Evolutionary conservation across 1,139 yeast genomes (phyloP).

Genomic region (Sugiyamaella sp.): DNA sequence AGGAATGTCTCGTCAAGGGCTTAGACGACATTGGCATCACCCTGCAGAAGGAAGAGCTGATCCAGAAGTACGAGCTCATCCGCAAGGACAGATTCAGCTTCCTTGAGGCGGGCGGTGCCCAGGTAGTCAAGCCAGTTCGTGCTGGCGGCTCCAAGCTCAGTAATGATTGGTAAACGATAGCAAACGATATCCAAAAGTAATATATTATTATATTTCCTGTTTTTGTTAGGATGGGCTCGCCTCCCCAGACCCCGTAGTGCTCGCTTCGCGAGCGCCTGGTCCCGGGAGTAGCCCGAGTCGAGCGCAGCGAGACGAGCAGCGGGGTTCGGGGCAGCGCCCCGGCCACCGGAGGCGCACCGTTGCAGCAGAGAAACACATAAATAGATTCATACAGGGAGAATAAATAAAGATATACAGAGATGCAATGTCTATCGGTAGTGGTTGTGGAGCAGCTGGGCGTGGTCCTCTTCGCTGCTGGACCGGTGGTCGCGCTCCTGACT

Average conservation of each 20-base stretch:
- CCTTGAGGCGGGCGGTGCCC: conserved; percentile 53
- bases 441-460: background rate
- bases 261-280: no score
- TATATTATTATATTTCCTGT: background rate
- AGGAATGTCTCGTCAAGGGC: conserved; percentile 91
- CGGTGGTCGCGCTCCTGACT: background rate
- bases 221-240: no score
- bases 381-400: background rate
- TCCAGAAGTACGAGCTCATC: conserved; percentile 67
- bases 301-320: background rate
- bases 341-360: background rate
- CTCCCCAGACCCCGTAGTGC: no score
- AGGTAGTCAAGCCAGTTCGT: conserved; percentile 20
- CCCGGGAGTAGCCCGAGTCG: no score
- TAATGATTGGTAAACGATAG: conserved; percentile 21
- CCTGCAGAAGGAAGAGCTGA: conserved; percentile 80
- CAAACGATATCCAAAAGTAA: background rate
- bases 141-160: conserved; percentile 16
- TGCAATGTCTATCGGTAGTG: background rate
- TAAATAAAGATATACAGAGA: background rate
- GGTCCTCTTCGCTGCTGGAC: background rate
- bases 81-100: conserved; percentile 85
- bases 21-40: conserved; percentile 97
- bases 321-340: background rate
- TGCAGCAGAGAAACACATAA: background rate